Conservation (phyloP, 768 basidiomycete genomes). For the Lentinula lateritia region DNA sequence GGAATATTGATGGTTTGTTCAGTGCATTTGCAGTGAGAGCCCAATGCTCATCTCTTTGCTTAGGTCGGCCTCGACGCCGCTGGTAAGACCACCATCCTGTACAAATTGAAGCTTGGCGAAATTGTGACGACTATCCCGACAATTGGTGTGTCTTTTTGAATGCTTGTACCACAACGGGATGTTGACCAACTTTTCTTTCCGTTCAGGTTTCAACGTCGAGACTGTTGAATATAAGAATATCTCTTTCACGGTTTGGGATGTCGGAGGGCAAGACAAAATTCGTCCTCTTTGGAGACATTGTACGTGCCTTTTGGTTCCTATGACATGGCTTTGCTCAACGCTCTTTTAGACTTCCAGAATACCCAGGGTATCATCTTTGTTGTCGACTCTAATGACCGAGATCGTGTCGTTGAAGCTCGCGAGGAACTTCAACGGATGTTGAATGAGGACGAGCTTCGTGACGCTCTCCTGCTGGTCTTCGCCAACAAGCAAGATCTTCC, state of each 20-base stretch:
- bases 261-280: constrained; percentile 99
- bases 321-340: constrained; percentile 13
- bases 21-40: not conserved
- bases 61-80: constrained; percentile 99
- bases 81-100: constrained; percentile 97
- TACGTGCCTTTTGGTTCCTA: constrained; percentile 39
- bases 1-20: constrained; percentile 90
- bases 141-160: constrained; percentile 59
- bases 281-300: constrained; percentile 99
- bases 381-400: constrained; percentile 98
- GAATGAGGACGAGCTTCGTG: constrained; percentile 98
- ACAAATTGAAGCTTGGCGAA: constrained; percentile 99
- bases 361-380: constrained; percentile 99
- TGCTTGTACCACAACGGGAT: constrained; percentile 7
- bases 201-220: constrained; percentile 98
- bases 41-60: not conserved
- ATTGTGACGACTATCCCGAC: constrained; percentile 99
- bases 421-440: constrained; percentile 99
- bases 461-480: constrained; percentile 96
- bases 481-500: constrained; percentile 99
- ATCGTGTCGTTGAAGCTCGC: constrained; percentile 97
- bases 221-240: constrained; percentile 99
- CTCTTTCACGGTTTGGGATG: constrained; percentile 99
- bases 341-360: constrained; percentile 92
- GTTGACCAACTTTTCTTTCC: constrained; percentile 15